phyloP scores from a whole-genome alignment of 768 basidiomycete genomes.

The Crepidotus variabilis region DNA sequence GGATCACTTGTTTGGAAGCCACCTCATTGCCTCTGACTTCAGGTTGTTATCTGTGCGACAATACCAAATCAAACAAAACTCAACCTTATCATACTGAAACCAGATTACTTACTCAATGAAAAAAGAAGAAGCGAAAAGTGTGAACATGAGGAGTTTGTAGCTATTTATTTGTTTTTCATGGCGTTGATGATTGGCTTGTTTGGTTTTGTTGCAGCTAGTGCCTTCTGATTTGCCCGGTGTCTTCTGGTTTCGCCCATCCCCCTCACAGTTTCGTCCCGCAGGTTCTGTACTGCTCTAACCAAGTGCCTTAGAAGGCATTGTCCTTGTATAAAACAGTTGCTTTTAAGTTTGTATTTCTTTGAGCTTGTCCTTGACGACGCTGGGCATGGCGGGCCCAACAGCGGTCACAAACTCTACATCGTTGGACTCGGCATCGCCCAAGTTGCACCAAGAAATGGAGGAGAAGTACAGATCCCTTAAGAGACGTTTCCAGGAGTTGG shows the following conservation, averaged over 20 bases:
- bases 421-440: slow-evolving; percentile 24
- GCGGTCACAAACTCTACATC: slow-evolving; percentile 33
- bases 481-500: slow-evolving; percentile 60
- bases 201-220: slow-evolving; percentile 26
- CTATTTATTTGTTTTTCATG: slow-evolving; percentile 36
- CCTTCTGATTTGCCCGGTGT: slow-evolving; percentile 29
- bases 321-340: slow-evolving; percentile 20
- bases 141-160: slow-evolving; percentile 16
- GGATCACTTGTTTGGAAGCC: slow-evolving; percentile 16
- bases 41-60: background rate
- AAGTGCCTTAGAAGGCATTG: slow-evolving; percentile 14
- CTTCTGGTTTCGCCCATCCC: slow-evolving; percentile 14
- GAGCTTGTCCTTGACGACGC: background rate
- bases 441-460: slow-evolving; percentile 38
- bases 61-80: background rate
- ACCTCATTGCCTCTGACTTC: slow-evolving; percentile 5
- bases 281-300: background rate
- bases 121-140: background rate
- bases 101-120: too few relatives aligned
- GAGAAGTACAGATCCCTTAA: slow-evolving; percentile 69
- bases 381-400: slow-evolving; percentile 33
- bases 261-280: background rate
- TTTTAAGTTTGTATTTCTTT: background rate
- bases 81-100: too few relatives aligned
- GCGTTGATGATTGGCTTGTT: slow-evolving; percentile 37